Base-by-base conservation (phyloP, 495 filamentous ascomycete genomes). In the Trichoderma reesei region DNA sequence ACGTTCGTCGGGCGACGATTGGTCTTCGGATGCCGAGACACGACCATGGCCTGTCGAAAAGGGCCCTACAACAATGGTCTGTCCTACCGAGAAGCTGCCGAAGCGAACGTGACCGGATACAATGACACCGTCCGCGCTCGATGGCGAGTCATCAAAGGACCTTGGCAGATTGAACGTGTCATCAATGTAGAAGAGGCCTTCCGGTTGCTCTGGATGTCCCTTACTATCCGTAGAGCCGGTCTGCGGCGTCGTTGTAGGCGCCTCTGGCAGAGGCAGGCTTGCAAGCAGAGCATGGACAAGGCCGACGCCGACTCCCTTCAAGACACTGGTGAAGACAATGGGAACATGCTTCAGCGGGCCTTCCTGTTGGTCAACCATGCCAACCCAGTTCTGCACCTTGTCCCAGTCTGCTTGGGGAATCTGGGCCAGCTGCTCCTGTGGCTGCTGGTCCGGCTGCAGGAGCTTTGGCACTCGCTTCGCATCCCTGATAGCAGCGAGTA, bases 271-370 rank as follows among this genome's bases (percentile, higher is more conserved):
- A 0, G 95, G 92, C 20, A 98, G 80, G 64, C 81, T 82, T 61
- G 85, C 82, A 31, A 98, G 80, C 7, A 98, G 78, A 36, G 90
- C 90, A 73, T 98, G 94, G 11, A 96, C 70, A 63, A 88, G 80
- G 20, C 85, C 83, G 63, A 98, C 87, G 1, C 93, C 93, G 13
- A 84, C 85, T 1, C 93, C 94, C 70, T 88, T 88, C 4, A 96
- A 86, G 10, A 92, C 88, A 67, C 91, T 96, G 20, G 91, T 92
- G 33, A 98, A 81, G 3, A 96, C 74, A 65, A 98, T 93, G 1
- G 95, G 94, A 9, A 98, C 89, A 48, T 83, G 76, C 3, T 75
- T 74, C 20, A 76, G 69, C 51, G 84, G 72, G 41, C 81, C 81
- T 11, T 79, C 72, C 13, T 73, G 75, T 26, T 75, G 67, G 4